Conservation (phyloP, 192 early-diverging fungal species). For the Linnemannia schmuckeri region DNA sequence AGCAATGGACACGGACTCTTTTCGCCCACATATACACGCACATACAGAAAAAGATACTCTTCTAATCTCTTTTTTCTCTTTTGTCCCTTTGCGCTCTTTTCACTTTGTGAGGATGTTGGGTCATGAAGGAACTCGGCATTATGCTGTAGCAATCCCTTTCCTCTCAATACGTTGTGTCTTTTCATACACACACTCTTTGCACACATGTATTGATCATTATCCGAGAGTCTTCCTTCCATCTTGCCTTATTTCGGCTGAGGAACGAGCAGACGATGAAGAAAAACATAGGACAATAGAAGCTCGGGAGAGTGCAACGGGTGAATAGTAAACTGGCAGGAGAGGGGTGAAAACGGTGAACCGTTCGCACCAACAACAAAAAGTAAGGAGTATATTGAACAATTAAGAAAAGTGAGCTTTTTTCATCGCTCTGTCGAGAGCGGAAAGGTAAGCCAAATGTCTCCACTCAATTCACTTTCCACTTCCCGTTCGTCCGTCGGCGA, state of each 20-base stretch:
- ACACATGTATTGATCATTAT: not conserved
- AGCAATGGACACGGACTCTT: slow-evolving; percentile 6
- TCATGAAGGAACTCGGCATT: slow-evolving; percentile 1
- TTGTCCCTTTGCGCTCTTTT: not conserved
- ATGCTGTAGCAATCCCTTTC: not conserved
- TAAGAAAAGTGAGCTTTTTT: not conserved
- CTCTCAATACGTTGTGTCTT: not conserved
- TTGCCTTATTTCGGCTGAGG: not conserved
- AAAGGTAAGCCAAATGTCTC: not conserved
- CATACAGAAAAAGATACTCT: not conserved
- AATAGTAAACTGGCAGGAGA: not conserved
- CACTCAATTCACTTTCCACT: not conserved
- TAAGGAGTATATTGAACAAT: slow-evolving; percentile 8
- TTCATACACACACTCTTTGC: not conserved
- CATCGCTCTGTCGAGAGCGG: not conserved
- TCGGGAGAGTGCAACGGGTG: not conserved
- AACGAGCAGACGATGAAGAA: not conserved
- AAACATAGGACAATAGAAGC: not conserved
- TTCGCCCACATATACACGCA: not conserved
- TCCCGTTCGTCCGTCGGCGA: not conserved
- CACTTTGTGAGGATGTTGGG: not conserved
- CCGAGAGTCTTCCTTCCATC: not conserved
- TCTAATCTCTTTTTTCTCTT: not conserved
- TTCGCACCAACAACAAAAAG: not conserved
- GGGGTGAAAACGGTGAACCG: not conserved